Evolutionary conservation across 202 grass and related monocot species (phyloP).

Genomic region (Eragrostis tef): DNA sequence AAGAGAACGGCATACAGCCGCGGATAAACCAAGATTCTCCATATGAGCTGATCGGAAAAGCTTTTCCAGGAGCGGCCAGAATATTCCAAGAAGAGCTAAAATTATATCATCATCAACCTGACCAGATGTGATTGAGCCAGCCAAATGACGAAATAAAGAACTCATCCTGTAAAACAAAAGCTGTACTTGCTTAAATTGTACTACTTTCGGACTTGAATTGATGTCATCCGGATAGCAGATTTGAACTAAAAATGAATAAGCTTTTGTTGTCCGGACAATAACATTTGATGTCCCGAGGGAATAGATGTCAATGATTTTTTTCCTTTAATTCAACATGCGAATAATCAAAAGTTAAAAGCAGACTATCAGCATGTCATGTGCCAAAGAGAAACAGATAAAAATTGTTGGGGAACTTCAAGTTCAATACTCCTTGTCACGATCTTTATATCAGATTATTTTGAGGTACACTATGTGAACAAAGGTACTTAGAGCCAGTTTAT

Average conservation of each 20-base stretch:
- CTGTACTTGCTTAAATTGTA: constrained; percentile 31
- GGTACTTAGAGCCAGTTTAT: too few species aligned
- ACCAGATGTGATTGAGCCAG: constrained; percentile 52
- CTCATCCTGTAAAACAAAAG: constrained; percentile 70
- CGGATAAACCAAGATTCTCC: constrained; percentile 79
- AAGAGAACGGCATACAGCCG: constrained; percentile 83
- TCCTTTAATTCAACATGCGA: background rate
- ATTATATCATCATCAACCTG: constrained; percentile 74
- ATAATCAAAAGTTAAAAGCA: constrained; percentile 5
- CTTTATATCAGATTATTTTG: constrained; percentile 19
- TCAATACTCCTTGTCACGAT: background rate
- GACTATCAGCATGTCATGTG: background rate
- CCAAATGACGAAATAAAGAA: constrained; percentile 79
- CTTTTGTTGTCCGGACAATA: too few species aligned
- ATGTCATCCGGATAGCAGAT: too few species aligned
- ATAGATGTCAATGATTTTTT: too few species aligned
- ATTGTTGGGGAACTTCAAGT: background rate
- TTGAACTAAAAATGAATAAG: too few species aligned
- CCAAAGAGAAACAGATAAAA: background rate
- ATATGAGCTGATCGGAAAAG: constrained; percentile 83
- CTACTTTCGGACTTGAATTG: too few species aligned
- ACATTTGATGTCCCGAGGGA: too few species aligned
- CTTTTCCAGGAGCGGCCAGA: constrained; percentile 91
- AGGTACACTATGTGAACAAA: background rate
- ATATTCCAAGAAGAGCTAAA: constrained; percentile 72